A percentile compares a stretch with the other conserved stretches of the same genome.
Conservation (phyloP, 2,329 filamentous ascomycete species). For the Alternaria metachromatica region DNA sequence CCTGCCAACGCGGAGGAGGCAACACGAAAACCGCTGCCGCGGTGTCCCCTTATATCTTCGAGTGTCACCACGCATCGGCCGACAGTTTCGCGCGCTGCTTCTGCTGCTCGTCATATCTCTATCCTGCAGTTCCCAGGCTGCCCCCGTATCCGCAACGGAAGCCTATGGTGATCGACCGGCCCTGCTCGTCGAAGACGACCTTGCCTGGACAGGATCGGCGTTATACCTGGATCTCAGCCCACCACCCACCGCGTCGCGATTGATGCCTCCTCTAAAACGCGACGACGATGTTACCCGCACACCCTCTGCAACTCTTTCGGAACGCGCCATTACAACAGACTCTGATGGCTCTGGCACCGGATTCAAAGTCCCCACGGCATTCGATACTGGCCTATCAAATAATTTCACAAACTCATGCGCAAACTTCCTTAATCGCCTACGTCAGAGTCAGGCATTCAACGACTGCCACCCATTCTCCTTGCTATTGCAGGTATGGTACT, state of each 20-base stretch:
- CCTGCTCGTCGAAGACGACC: slow-evolving; percentile 30
- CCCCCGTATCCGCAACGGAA: slow-evolving; percentile 31
- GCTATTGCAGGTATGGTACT: slow-evolving; percentile 71
- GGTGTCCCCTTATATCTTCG: slow-evolving; percentile 25
- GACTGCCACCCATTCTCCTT: slow-evolving; percentile 84
- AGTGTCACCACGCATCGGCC: slow-evolving; percentile 15
- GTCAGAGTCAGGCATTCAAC: slow-evolving; percentile 70
- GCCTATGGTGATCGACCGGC: slow-evolving; percentile 44
- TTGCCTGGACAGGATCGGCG: slow-evolving; percentile 40
- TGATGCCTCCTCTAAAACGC: slow-evolving; percentile 43
- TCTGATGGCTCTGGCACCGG: slow-evolving; percentile 21
- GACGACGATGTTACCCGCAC: slow-evolving; percentile 33
- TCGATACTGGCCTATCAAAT: slow-evolving; percentile 58
- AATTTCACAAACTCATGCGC: slow-evolving; percentile 67
- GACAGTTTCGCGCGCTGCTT: slow-evolving; percentile 24
- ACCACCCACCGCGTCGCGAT: slow-evolving; percentile 34
- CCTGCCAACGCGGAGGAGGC: slow-evolving; percentile 26
- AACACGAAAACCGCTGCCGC: slow-evolving; percentile 29
- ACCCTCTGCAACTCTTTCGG: slow-evolving; percentile 30
- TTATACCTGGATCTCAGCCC: slow-evolving; percentile 40
- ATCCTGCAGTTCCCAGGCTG: slow-evolving; percentile 35
- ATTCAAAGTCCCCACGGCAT: slow-evolving; percentile 51
- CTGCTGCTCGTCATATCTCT: slow-evolving; percentile 36
- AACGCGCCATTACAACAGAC: slow-evolving; percentile 36
- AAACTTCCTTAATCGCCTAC: slow-evolving; percentile 71